These are phyloP conservation scores for Crithidia fasciculata DNA, from an alignment of 208 protist genomes.

Conservation along the genomic window DNA sequence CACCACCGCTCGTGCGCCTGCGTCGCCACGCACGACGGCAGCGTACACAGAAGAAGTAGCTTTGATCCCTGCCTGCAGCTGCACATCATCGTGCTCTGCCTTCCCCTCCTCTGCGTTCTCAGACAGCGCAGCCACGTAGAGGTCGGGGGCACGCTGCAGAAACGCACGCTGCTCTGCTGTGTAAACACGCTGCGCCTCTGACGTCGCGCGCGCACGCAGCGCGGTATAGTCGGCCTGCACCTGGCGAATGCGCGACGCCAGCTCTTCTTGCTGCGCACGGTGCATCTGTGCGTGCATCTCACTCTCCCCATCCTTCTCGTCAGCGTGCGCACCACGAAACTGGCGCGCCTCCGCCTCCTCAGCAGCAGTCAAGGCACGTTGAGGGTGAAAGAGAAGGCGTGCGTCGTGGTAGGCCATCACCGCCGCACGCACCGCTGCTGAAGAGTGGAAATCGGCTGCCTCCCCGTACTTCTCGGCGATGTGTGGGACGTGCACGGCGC, in stretches of 20 bases:
- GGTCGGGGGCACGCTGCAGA: conserved; percentile 81
- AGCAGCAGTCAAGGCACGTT: neutral
- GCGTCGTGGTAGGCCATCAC: conserved; percentile 9
- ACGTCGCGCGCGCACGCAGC: conserved; percentile 34
- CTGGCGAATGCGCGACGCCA: neutral
- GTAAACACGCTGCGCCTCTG: conserved; percentile 56
- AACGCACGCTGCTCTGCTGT: conserved; percentile 67
- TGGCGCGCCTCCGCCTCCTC: neutral
- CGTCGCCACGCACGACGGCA: conserved; percentile 20
- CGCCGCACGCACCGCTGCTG: conserved; percentile 14
- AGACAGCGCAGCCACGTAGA: conserved; percentile 43
- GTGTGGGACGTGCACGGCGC: conserved; percentile 30
- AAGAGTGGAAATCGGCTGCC: neutral
- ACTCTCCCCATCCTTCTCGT: neutral
- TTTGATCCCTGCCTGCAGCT: neutral
- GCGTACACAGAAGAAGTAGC: conserved; percentile 30
- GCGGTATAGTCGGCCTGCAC: conserved; percentile 9
- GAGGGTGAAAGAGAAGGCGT: conserved; percentile 7
- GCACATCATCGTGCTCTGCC: neutral
- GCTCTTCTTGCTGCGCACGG: neutral
- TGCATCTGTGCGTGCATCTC: neutral
- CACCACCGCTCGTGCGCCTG: conserved; percentile 29
- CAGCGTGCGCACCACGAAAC: conserved; percentile 13
- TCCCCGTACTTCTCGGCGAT: too few species aligned
- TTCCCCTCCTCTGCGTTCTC: neutral